Evolutionary conservation across 2,329 filamentous ascomycete species (phyloP).

Genomic region (Pseudogymnoascus sp.): DNA sequence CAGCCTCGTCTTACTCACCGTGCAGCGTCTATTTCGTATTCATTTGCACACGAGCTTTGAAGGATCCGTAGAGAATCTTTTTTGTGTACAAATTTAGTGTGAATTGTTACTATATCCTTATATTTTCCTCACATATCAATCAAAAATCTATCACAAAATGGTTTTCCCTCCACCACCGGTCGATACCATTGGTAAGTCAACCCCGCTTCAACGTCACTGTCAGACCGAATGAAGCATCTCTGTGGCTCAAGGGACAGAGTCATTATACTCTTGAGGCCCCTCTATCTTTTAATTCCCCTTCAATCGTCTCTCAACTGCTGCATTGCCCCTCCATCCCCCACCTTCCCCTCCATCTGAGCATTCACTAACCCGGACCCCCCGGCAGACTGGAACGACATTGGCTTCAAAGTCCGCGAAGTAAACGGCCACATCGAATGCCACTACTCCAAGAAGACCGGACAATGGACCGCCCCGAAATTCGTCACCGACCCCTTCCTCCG

Average conservation of each 20-base stretch:
- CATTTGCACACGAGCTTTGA: not conserved
- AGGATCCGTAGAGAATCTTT: not conserved
- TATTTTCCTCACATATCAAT: not conserved
- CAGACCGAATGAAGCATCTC: not conserved
- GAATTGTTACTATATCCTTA: not conserved
- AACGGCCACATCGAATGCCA: slow-evolving; percentile 90
- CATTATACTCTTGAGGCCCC: not conserved
- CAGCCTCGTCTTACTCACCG: slow-evolving; percentile 9
- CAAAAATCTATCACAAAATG: slow-evolving; percentile 23
- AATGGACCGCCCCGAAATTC: slow-evolving; percentile 74
- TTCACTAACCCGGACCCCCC: not conserved
- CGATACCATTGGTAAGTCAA: slow-evolving; percentile 57
- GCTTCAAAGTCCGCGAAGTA: slow-evolving; percentile 89
- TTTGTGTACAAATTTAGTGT: not conserved
- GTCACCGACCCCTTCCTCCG: slow-evolving; percentile 76
- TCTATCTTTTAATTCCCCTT: not conserved
- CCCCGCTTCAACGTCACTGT: not conserved
- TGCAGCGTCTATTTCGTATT: not conserved
- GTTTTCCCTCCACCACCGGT: slow-evolving; percentile 70
- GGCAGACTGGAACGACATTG: slow-evolving; percentile 82
- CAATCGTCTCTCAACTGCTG: not conserved
- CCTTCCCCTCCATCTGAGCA: not conserved
- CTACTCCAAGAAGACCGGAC: slow-evolving; percentile 64
- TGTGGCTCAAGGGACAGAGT: not conserved
- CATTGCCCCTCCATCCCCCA: slow-evolving; percentile 3